A percentile compares a stretch with the other conserved stretches of the same genome.
phyloP scores from a whole-genome alignment of 306 rosid species.

The Acacia acuminata region DNA sequence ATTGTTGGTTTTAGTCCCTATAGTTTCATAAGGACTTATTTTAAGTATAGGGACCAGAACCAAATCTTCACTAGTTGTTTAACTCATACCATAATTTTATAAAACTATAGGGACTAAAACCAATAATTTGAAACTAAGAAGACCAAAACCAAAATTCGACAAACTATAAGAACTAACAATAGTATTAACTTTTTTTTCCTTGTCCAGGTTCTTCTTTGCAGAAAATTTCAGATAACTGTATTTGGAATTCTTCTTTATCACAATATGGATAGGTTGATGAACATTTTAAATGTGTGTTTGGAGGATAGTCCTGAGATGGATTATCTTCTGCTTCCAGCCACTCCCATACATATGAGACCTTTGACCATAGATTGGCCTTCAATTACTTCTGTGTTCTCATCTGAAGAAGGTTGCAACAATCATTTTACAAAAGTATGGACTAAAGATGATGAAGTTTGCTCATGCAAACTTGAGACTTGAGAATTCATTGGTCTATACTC shows the following conservation, averaged over 20 bases:
- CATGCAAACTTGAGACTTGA: constrained; percentile 55
- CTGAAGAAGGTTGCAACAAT: neutral
- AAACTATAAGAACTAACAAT: too few species aligned
- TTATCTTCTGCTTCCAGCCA: constrained; percentile 76
- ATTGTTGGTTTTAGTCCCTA: too few species aligned
- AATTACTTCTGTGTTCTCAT: constrained; percentile 46
- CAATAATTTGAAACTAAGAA: too few species aligned
- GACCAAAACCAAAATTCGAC: too few species aligned
- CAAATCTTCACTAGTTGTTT: too few species aligned
- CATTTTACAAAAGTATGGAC: constrained; percentile 32
- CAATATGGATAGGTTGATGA: constrained; percentile 34
- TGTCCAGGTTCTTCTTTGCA: constrained; percentile 56
- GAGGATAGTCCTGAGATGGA: constrained; percentile 53
- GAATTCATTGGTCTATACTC: constrained; percentile 63
- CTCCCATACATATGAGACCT: constrained; percentile 11
- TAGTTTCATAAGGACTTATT: too few species aligned
- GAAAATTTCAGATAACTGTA: constrained; percentile 62
- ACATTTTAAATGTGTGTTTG: constrained; percentile 22
- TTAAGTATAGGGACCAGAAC: too few species aligned
- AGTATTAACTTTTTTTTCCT: too few species aligned
- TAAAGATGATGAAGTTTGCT: constrained; percentile 49
- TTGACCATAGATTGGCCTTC: constrained; percentile 54
- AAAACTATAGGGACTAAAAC: too few species aligned
- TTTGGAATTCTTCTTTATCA: constrained; percentile 49
- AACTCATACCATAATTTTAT: too few species aligned